phyloP scores from a whole-genome alignment of 306 rosid species.

The Inga oerstediana region DNA sequence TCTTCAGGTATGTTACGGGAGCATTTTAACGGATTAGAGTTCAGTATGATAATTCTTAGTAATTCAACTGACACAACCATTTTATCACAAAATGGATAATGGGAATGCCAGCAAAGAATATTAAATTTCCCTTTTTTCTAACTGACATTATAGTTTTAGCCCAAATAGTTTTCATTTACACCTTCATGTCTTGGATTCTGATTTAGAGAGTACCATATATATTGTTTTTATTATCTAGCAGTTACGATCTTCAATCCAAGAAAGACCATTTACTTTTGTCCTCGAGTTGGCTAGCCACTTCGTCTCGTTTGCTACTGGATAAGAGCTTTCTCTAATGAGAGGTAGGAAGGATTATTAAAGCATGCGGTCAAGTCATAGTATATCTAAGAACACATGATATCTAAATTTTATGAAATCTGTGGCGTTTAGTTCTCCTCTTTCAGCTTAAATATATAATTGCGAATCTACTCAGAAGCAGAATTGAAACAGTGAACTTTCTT shows the following conservation, averaged over 20 bases:
- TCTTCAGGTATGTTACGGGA: background rate
- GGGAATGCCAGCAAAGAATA: background rate
- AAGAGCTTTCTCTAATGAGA: slow-evolving; percentile 3
- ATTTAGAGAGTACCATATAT: background rate
- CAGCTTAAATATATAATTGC: background rate
- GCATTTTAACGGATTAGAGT: background rate
- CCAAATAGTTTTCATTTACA: background rate
- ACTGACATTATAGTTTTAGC: background rate
- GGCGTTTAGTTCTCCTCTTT: background rate
- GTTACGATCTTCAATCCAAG: background rate
- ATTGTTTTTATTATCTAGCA: background rate
- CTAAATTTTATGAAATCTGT: background rate
- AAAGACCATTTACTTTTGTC: background rate
- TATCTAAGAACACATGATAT: background rate
- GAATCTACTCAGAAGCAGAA: background rate
- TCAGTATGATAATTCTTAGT: background rate
- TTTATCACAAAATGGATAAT: background rate
- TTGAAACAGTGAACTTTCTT: background rate
- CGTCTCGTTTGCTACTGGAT: background rate
- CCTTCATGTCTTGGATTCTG: background rate
- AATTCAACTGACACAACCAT: background rate
- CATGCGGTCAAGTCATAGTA: background rate
- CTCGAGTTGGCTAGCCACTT: background rate
- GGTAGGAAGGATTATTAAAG: background rate
- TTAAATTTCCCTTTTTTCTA: background rate